phyloP scores from a whole-genome alignment of 2,329 filamentous ascomycete genomes.

The Cercospora beticola region DNA sequence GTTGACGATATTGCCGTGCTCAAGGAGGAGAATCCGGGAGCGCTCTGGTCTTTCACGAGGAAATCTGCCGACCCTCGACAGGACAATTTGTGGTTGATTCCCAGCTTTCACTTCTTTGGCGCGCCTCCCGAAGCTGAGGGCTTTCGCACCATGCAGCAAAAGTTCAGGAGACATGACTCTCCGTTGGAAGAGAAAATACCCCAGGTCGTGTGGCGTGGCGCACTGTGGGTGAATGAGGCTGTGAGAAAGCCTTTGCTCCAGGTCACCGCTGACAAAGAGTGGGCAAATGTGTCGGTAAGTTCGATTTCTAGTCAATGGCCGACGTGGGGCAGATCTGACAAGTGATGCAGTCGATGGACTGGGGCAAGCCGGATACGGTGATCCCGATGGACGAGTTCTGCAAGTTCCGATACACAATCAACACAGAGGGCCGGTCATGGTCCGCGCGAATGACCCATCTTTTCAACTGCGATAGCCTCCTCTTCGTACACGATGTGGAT shows the following conservation, averaged over 20 bases:
- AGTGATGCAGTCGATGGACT: constrained; percentile 27
- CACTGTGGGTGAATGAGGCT: constrained; percentile 28
- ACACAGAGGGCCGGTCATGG: constrained; percentile 34
- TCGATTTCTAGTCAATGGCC: neutral
- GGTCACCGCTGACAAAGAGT: constrained; percentile 35
- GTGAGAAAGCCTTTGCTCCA: constrained; percentile 36
- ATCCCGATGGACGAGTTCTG: constrained; percentile 32
- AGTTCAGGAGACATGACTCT: constrained; percentile 26
- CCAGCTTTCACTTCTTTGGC: constrained; percentile 28
- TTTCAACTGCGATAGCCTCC: constrained; percentile 31
- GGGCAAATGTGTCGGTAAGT: constrained; percentile 40
- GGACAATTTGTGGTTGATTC: constrained; percentile 25
- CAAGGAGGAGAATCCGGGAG: constrained; percentile 7
- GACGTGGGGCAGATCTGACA: neutral
- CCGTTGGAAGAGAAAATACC: constrained; percentile 31
- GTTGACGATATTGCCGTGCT: constrained; percentile 25
- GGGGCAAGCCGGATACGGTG: constrained; percentile 25
- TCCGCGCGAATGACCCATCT: constrained; percentile 34
- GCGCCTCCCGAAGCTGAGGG: constrained; percentile 23
- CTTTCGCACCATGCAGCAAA: constrained; percentile 23
- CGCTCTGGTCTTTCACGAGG: constrained; percentile 23
- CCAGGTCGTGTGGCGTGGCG: constrained; percentile 36
- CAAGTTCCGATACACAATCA: constrained; percentile 30
- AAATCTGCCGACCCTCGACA: constrained; percentile 23
- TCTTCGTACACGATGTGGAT: constrained; percentile 32